Conservation (phyloP, 2,329 filamentous ascomycete species). For the Talaromyces verruculosus region DNA sequence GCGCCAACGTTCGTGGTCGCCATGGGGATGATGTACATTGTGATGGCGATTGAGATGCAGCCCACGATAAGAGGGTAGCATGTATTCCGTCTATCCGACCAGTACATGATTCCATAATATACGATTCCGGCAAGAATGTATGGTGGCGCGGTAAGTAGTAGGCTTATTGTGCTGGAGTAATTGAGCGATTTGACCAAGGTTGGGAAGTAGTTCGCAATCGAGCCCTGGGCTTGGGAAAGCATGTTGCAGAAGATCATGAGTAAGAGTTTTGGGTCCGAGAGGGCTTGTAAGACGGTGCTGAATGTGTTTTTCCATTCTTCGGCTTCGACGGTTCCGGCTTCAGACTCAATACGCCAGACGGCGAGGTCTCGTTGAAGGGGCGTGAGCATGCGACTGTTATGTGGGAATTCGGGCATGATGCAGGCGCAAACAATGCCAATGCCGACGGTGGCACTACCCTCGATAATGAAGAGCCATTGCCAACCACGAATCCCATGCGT, state of each 20-base stretch:
- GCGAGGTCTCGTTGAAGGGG: constrained; percentile 46
- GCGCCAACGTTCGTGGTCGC: constrained; percentile 52
- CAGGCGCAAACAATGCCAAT: constrained; percentile 36
- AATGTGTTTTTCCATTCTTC: constrained; percentile 50
- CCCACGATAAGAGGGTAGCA: background rate
- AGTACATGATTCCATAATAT: constrained; percentile 45
- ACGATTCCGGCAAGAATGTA: constrained; percentile 45
- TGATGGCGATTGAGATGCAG: constrained; percentile 1
- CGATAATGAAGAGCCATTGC: constrained; percentile 44
- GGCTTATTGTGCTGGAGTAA: constrained; percentile 48
- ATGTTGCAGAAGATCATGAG: constrained; percentile 50
- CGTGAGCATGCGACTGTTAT: constrained; percentile 43
- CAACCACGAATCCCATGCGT: constrained; percentile 38
- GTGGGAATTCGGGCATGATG: constrained; percentile 42
- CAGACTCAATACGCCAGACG: constrained; percentile 48
- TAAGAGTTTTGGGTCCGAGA: constrained; percentile 50
- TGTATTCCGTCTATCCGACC: background rate
- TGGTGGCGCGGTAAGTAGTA: constrained; percentile 51
- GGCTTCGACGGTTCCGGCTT: constrained; percentile 48
- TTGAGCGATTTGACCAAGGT: constrained; percentile 30
- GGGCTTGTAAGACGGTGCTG: constrained; percentile 41
- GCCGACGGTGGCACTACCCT: constrained; percentile 38
- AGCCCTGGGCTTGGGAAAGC: constrained; percentile 50
- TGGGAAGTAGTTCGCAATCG: constrained; percentile 46
- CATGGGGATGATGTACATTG: constrained; percentile 23